Evolutionary conservation across 1,139 yeast genomes (phyloP).

Genomic region (Yamadazyma sp.): DNA sequence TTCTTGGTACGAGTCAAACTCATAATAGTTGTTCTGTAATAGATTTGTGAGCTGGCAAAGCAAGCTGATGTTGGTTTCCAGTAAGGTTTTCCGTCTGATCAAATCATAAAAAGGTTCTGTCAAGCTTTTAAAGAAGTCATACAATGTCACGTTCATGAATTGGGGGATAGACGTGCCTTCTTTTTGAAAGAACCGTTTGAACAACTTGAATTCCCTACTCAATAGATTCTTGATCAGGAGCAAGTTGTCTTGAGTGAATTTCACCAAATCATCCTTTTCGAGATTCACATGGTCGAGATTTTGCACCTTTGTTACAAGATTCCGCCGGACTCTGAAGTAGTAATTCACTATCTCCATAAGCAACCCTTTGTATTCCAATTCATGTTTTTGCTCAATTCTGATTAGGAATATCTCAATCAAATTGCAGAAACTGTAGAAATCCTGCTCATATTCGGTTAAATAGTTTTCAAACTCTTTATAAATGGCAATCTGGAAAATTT

Average conservation of each 20-base stretch:
- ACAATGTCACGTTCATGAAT: constrained; percentile 33
- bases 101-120: constrained; percentile 78
- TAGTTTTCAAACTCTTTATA: constrained; percentile 55
- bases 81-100: constrained; percentile 61
- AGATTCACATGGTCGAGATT: constrained; percentile 34
- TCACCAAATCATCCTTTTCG: constrained; percentile 38
- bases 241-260: constrained; percentile 58
- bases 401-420: constrained; percentile 51
- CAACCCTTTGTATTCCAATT: constrained; percentile 68
- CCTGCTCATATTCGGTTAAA: constrained; percentile 21
- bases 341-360: constrained; percentile 62
- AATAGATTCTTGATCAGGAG: constrained; percentile 58
- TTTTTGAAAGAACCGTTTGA: constrained; percentile 48
- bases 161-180: constrained; percentile 5
- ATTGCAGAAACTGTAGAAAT: constrained; percentile 33
- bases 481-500: constrained; percentile 16
- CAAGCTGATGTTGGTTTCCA: constrained; percentile 63
- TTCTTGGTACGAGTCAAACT: constrained; percentile 47
- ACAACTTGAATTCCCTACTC: constrained; percentile 60
- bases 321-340: constrained; percentile 58
- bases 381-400: constrained; percentile 50
- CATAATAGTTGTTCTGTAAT: constrained; percentile 67
- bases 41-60: constrained; percentile 77
- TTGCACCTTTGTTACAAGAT: constrained; percentile 26
- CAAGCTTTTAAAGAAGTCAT: constrained; percentile 58